phyloP scores from a whole-genome alignment of 495 filamentous ascomycete species.

The Pyrenopolyporus hunteri region DNA sequence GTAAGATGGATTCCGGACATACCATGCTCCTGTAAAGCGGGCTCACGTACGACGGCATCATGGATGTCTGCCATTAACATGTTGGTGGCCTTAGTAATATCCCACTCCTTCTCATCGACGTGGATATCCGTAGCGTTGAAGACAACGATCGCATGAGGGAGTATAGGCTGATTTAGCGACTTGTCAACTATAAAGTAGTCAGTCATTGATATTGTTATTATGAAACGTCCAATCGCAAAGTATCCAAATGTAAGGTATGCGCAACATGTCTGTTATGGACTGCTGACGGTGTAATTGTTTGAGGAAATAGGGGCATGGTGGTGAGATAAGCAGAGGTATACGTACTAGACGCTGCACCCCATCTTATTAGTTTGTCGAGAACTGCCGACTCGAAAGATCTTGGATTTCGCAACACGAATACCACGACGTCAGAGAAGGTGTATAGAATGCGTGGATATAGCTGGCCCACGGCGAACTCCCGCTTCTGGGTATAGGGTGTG shows the following conservation, averaged over 20 bases:
- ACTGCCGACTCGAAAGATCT: constrained; percentile 48
- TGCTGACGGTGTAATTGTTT: too few relatives aligned
- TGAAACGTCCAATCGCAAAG: too few relatives aligned
- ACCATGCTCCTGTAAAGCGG: constrained; percentile 41
- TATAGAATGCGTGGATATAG: constrained; percentile 63
- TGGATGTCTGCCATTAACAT: constrained; percentile 44
- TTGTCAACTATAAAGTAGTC: constrained; percentile 47
- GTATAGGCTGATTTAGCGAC: constrained; percentile 59
- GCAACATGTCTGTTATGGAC: too few relatives aligned
- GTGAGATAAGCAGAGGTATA: constrained; percentile 40
- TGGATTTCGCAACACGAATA: constrained; percentile 57
- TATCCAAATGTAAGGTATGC: too few relatives aligned
- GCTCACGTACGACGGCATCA: constrained; percentile 37
- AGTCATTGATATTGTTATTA: constrained; percentile 1
- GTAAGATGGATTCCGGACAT: constrained; percentile 28
- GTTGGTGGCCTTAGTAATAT: constrained; percentile 52
- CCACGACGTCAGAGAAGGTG: constrained; percentile 60
- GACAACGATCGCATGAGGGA: constrained; percentile 62
- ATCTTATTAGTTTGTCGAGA: constrained; percentile 51
- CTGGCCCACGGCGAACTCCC: constrained; percentile 51
- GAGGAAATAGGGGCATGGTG: constrained; percentile 9
- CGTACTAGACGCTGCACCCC: constrained; percentile 45
- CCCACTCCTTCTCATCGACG: constrained; percentile 56
- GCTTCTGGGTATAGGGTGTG: constrained; percentile 45
- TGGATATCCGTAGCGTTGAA: constrained; percentile 57